Base-by-base conservation (phyloP, 257 asterid genomes). In the Fraxinus quadrangulata region DNA sequence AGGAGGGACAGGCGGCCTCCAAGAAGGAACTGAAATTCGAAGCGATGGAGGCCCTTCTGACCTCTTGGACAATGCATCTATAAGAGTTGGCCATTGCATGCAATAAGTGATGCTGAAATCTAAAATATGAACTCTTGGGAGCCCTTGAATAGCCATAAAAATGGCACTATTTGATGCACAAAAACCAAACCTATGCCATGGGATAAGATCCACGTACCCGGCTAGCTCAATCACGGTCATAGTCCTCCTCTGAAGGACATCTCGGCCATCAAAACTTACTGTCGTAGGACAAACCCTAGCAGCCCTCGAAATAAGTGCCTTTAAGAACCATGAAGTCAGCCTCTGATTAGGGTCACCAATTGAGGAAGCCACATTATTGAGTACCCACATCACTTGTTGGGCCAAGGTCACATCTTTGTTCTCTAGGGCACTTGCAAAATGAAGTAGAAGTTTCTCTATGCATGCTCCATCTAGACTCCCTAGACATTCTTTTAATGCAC, bases 341-440 rank as follows among this genome's bases (percentile, higher is more conserved):
- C 95, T 73, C 63, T 92, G 96, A 75, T 92, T 91, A 4, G 96
- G 93, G 33, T 92, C 97, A 12, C 97, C 96, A 23, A 56, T 56
- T 17, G 88, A 81, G 1, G 96, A 90, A 63, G 97, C 95, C n/a
- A 91, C 90, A 83, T 92, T 92, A 77, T 91, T 92, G 73, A 92
- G 95, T 0, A 92, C 97, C 97, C 97, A 92, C 97, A 89, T 90
- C 31, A 92, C 93, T 86, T 92, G 96, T 59, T 91, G 97, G 11
- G 97, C 96, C 71, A 88, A 68, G 12, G 97, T 92, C 21, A 91
- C 95, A 80, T 92, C 95, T 76, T 90, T 88, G 77, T 82, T 75
- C 74, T 92, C 95, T 0, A 92, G 81, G 23, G 96, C 97, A 49
- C 83, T 84, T 24, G 91, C 96, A 49, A 93, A 89, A 72, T 92